These are phyloP conservation scores for Gliomastix tumulicola DNA, from an alignment of 2,329 filamentous ascomycete species.

Conservation along the genomic window DNA sequence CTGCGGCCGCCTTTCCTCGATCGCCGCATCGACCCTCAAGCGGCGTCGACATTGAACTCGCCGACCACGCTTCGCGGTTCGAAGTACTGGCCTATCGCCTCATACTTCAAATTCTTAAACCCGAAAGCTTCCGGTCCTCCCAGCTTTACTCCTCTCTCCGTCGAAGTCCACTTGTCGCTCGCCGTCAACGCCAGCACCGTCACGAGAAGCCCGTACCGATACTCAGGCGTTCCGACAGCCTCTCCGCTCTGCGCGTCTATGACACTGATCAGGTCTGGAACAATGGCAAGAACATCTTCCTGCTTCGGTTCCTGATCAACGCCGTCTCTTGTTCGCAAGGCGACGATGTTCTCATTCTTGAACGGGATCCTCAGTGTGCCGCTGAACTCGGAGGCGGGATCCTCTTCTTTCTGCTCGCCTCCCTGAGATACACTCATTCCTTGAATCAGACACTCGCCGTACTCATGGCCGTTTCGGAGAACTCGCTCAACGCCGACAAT, in stretches of 20 bases:
- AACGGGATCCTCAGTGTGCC: conserved; percentile 59
- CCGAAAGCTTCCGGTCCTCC: conserved; percentile 43
- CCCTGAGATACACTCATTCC: conserved; percentile 31
- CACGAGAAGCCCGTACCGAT: conserved; percentile 44
- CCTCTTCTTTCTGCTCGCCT: conserved; percentile 14
- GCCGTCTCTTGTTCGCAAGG: conserved; percentile 25
- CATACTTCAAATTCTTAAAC: conserved; percentile 38
- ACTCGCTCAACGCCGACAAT: conserved; percentile 53
- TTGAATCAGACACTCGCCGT: conserved; percentile 52
- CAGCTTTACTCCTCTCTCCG: conserved; percentile 36
- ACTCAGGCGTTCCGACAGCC: conserved; percentile 50
- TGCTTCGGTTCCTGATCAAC: conserved; percentile 24
- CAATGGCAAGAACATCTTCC: conserved; percentile 40
- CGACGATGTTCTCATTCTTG: conserved; percentile 70
- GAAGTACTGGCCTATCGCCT: conserved; percentile 37
- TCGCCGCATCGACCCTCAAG: too few species aligned
- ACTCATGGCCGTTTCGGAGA: conserved; percentile 49
- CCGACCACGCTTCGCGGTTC: conserved; percentile 47
- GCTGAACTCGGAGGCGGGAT: conserved; percentile 17
- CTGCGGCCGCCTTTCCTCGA: too few species aligned
- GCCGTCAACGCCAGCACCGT: conserved; percentile 39
- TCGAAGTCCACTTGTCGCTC: conserved; percentile 35
- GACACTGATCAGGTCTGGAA: conserved; percentile 49
- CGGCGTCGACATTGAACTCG: conserved; percentile 30
- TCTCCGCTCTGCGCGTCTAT: conserved; percentile 50